Conservation (phyloP, 257 asterid species). For the Fraxinus quadrangulata region DNA sequence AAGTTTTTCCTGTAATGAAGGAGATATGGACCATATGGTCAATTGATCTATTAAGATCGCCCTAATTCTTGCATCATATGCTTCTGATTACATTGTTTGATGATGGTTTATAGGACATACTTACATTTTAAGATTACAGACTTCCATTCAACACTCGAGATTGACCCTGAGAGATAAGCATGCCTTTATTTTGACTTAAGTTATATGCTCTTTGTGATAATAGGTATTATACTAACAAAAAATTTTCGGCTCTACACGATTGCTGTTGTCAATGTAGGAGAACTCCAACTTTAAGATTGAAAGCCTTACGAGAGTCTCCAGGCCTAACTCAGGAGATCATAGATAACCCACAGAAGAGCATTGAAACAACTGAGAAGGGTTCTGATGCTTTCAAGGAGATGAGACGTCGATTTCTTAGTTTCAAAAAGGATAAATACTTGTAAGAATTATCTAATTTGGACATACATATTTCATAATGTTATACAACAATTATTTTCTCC, state of each 20-base stretch:
- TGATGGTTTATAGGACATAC: slow-evolving; percentile 49
- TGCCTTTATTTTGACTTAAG: slow-evolving; percentile 32
- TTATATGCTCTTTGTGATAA: slow-evolving; percentile 14
- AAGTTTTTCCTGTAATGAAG: slow-evolving; percentile 12
- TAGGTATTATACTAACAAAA: slow-evolving; percentile 23
- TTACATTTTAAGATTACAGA: slow-evolving; percentile 50
- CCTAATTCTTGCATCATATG: slow-evolving; percentile 21
- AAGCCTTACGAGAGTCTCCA: slow-evolving; percentile 53
- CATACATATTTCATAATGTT: slow-evolving; percentile 2
- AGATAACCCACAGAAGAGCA: slow-evolving; percentile 40
- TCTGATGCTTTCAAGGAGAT: slow-evolving; percentile 61
- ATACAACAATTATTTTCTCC: slow-evolving; percentile 2
- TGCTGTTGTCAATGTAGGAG: slow-evolving; percentile 36
- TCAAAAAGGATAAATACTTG: slow-evolving; percentile 80
- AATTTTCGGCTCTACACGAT: slow-evolving; percentile 25
- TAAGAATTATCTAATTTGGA: slow-evolving; percentile 38
- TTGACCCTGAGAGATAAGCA: slow-evolving; percentile 59
- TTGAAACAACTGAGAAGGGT: slow-evolving; percentile 33
- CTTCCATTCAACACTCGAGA: slow-evolving; percentile 51
- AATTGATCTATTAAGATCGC: slow-evolving; percentile 21
- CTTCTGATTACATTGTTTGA: slow-evolving; percentile 40
- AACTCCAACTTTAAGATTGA: slow-evolving; percentile 48
- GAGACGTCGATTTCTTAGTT: slow-evolving; percentile 74
- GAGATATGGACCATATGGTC: slow-evolving; percentile 5
- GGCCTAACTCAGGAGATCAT: slow-evolving; percentile 47